Base-by-base conservation (phyloP, 441 rosid species). In the Populus hybrid region DNA sequence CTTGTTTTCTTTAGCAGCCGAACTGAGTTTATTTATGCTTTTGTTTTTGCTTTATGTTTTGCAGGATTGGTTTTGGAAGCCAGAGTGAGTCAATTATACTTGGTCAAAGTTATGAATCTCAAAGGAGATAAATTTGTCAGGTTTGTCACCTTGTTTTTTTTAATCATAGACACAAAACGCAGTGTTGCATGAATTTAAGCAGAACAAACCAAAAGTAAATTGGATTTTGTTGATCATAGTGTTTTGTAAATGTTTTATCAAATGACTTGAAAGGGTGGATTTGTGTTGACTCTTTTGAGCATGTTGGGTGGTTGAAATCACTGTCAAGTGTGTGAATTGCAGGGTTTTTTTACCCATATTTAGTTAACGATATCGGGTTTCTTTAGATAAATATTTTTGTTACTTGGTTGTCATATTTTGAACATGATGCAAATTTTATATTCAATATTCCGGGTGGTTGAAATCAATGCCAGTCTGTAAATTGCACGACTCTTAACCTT, bases 91-190 rank as follows among this genome's bases (percentile, higher is more conserved):
- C 69, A 66, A 14, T 26, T n/a, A 53, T 7, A n/a, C 10, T 24
- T 75, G 5, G 71, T 53, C 59, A 50, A 72, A 12, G 80, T 57
- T 40, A 80, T 85, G 86, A 84, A 67, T 61, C 9, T 70, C 74
- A 72, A 65, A 61, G 75, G 78, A 63, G 72, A 42, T 20, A 86
- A 86, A 74, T 86, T 87, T 75, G 86, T 81, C 35, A 86, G 89
- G 92, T 87, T 73, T 46, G 88, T 73, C 12, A 6, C 61, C n/a
- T 35, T 26, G 24, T 26, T 26, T 26, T 26, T 53, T 18, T 53
- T 53, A 16, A 53, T 53, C 61, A 8, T 53, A 53, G 38, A 20
- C 57, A 35, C 38, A 35, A 35, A 5, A 35, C 8, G 8, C 1
- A 35, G 38, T 35, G 8, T 35, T 38, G 46, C 2, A 38, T 38